These are phyloP conservation scores for Ophiostoma australiae DNA, from an alignment of 2,329 filamentous ascomycete genomes.

Conservation along the genomic window DNA sequence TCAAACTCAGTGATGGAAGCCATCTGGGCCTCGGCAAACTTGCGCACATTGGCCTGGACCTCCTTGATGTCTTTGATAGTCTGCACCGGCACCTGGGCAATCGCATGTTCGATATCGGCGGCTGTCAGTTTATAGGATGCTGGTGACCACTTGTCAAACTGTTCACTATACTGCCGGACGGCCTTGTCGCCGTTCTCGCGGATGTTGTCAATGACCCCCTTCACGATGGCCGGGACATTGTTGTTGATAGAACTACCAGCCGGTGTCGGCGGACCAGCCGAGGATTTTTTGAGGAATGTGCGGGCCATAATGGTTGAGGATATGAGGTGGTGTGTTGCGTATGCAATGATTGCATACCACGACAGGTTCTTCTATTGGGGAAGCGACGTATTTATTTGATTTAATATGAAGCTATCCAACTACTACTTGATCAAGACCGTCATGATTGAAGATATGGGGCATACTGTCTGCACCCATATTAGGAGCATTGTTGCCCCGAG, in stretches of 20 bases:
- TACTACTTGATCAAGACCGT: background rate
- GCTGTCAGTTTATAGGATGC: conserved; percentile 44
- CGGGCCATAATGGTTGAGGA: background rate
- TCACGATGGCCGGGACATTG: conserved; percentile 41
- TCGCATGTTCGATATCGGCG: conserved; percentile 41
- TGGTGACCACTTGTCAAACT: conserved; percentile 52
- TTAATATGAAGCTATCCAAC: background rate
- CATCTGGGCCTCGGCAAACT: conserved; percentile 46
- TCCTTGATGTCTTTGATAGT: conserved; percentile 38
- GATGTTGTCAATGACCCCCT: conserved; percentile 45
- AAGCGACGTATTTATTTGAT: background rate
- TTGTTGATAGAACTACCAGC: background rate
- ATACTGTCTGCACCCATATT: background rate
- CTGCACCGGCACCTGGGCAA: conserved; percentile 43
- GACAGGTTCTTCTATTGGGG: background rate
- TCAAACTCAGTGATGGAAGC: conserved; percentile 46
- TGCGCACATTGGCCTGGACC: conserved; percentile 46
- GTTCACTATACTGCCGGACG: conserved; percentile 46
- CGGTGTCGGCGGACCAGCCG: conserved; percentile 2
- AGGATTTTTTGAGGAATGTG: background rate
- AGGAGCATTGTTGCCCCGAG: conserved; percentile 11
- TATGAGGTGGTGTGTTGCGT: background rate
- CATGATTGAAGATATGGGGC: background rate
- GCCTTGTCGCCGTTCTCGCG: conserved; percentile 44
- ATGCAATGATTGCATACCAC: background rate